phyloP scores from a whole-genome alignment of 345 rosid genomes.

The Gossypioides kirkii region DNA sequence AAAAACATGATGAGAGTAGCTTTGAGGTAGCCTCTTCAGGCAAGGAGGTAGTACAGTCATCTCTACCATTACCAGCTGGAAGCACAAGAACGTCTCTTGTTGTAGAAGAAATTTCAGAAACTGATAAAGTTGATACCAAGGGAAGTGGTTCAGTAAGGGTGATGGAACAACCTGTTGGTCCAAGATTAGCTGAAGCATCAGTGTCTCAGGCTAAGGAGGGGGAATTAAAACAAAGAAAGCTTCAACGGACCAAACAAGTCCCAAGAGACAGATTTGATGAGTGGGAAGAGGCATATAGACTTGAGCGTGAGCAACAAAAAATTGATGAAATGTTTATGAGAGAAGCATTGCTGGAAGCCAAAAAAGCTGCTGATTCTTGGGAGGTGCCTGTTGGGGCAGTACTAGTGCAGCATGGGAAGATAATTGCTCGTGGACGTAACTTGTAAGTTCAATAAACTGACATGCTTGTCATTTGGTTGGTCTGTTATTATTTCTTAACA shows the following conservation, averaged over 20 bases:
- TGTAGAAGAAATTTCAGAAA: conserved; percentile 33
- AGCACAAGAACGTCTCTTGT: conserved; percentile 30
- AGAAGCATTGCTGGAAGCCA: conserved; percentile 89
- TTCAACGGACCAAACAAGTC: conserved; percentile 69
- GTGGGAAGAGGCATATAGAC: conserved; percentile 89
- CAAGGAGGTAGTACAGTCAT: conserved; percentile 28
- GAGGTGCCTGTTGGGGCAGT: conserved; percentile 99
- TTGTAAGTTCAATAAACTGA: conserved; percentile 50
- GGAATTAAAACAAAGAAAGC: conserved; percentile 52
- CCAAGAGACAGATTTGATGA: conserved; percentile 76
- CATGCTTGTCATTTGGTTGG: conserved; percentile 10
- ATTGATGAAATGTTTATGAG: conserved; percentile 86
- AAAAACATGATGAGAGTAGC: conserved; percentile 26
- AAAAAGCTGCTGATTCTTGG: conserved; percentile 93
- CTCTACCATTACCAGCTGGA: conserved; percentile 33
- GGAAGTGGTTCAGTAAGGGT: conserved; percentile 33
- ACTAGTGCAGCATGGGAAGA: conserved; percentile 80
- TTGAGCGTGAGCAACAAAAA: conserved; percentile 64
- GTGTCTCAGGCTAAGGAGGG: conserved; percentile 34
- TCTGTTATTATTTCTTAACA: conserved; percentile 9
- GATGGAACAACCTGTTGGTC: conserved; percentile 33
- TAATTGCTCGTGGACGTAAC: conserved; percentile 87
- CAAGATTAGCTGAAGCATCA: conserved; percentile 34
- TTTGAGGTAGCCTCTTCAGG: conserved; percentile 27
- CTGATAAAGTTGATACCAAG: conserved; percentile 30